A percentile compares a stretch with the other conserved stretches of the same genome.
phyloP scores from a whole-genome alignment of 176 grass and related monocot species.

The Rhipidocladum racemiflorum region DNA sequence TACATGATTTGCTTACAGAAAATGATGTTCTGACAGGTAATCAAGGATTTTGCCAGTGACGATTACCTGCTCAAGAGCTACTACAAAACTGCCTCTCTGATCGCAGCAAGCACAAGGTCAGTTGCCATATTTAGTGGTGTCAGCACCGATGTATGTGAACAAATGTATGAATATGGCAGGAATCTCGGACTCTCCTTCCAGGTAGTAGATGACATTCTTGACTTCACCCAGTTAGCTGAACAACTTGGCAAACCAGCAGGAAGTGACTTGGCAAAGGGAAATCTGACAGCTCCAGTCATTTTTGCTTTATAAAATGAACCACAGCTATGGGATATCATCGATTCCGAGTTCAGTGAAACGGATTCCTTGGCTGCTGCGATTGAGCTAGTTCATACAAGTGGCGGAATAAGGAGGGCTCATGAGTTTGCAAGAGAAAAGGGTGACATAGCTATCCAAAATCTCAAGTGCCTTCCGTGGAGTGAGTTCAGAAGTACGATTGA shows the following conservation, averaged over 20 bases:
- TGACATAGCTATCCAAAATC: conserved; percentile 41
- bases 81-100: conserved; percentile 84
- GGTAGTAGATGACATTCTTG: conserved; percentile 91
- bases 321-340: conserved; percentile 62
- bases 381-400: conserved; percentile 54
- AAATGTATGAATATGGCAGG: conserved; percentile 88
- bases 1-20: too few relatives aligned
- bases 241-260: conserved; percentile 82
- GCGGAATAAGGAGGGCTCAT: conserved; percentile 58
- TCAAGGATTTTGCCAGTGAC: background rate
- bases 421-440: conserved; percentile 82
- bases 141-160: conserved; percentile 44
- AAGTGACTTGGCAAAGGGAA: conserved; percentile 76
- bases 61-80: conserved; percentile 87
- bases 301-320: conserved; percentile 63
- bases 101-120: conserved; percentile 81
- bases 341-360: conserved; percentile 70
- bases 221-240: conserved; percentile 87
- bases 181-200: conserved; percentile 91
- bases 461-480: conserved; percentile 57
- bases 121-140: conserved; percentile 77
- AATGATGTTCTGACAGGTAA: too few relatives aligned
- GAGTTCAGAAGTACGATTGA: conserved; percentile 60
- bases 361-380: conserved; percentile 61
- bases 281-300: conserved; percentile 67